Percentiles rank a stretch among this genome's conserved stretches.
Conservation (phyloP, 495 filamentous ascomycete species). For the Tirmania nivea region DNA sequence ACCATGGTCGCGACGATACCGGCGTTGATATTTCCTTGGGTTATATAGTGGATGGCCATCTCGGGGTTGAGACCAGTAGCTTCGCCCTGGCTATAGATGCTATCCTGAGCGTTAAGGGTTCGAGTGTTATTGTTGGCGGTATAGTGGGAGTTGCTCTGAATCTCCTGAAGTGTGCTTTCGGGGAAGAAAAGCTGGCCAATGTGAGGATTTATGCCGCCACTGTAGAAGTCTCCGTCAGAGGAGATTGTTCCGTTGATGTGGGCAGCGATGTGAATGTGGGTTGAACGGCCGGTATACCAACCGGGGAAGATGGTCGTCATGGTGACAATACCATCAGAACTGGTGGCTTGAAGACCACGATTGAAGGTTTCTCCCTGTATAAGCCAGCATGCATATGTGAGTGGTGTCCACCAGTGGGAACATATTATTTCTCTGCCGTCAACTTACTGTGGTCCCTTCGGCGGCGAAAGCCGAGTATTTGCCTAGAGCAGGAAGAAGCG, state of each 20-base stretch:
- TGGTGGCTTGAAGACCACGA: constrained; percentile 30
- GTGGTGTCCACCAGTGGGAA: too few relatives aligned
- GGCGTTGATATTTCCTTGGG: background rate
- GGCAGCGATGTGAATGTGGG: constrained; percentile 33
- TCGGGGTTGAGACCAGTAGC: background rate
- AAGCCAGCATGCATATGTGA: background rate
- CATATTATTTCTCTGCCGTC: background rate
- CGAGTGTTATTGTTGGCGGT: constrained; percentile 1
- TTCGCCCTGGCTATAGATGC: background rate
- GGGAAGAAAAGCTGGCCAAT: constrained; percentile 44
- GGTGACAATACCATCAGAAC: constrained; percentile 32
- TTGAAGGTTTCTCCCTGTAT: constrained; percentile 25
- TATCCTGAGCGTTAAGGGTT: background rate
- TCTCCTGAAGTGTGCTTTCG: constrained; percentile 31
- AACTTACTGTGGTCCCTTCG: constrained; percentile 13
- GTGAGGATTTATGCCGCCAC: constrained; percentile 30
- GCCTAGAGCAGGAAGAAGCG: too few relatives aligned
- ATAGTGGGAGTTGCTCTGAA: constrained; percentile 23
- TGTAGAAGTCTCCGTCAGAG: constrained; percentile 28
- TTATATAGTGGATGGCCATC: background rate
- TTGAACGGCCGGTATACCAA: constrained; percentile 37
- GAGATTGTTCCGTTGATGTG: constrained; percentile 27
- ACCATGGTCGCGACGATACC: background rate
- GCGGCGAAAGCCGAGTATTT: constrained; percentile 13
- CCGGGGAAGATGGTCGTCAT: constrained; percentile 39